Evolutionary conservation across 164 flowering plant genomes (phyloP).

Genomic region (Euptelea pleiosperma): DNA sequence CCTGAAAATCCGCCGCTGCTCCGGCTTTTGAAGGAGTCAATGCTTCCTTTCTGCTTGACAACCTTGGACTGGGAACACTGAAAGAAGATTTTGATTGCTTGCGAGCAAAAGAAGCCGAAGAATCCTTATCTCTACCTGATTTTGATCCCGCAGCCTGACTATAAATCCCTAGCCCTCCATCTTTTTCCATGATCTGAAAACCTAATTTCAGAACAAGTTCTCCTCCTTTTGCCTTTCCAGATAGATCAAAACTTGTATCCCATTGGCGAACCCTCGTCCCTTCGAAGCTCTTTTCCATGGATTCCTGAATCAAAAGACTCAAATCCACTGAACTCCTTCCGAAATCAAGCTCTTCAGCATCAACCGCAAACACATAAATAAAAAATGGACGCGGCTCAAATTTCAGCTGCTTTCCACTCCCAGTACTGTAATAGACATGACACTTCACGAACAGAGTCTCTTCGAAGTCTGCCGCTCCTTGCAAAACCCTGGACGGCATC

Average conservation of each 20-base stretch:
- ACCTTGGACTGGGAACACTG: constrained; percentile 74
- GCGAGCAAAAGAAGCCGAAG: constrained; percentile 47
- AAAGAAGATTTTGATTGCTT: constrained; percentile 81
- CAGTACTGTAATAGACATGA: constrained; percentile 56
- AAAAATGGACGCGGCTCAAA: constrained; percentile 80
- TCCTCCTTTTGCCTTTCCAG: constrained; percentile 88
- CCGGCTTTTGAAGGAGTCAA: constrained; percentile 54
- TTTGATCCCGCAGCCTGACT: constrained; percentile 40
- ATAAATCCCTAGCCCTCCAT: constrained; percentile 67
- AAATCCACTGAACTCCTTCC: constrained; percentile 71
- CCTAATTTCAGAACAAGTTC: constrained; percentile 76
- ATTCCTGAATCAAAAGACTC: constrained; percentile 69
- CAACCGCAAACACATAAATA: constrained; percentile 67
- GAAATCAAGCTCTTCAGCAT: constrained; percentile 80
- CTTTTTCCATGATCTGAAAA: constrained; percentile 89
- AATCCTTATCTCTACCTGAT: constrained; percentile 23
- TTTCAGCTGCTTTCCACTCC: constrained; percentile 37
- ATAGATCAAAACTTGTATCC: constrained; percentile 58
- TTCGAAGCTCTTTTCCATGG: constrained; percentile 59
- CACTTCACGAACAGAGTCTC: constrained; percentile 79
- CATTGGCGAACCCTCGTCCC: constrained; percentile 77
- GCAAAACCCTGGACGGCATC: constrained; percentile 84
- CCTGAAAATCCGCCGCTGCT: constrained; percentile 39
- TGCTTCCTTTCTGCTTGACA: constrained; percentile 41
- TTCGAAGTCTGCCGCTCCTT: constrained; percentile 91